Evolutionary conservation across 2,329 filamentous ascomycete genomes (phyloP), one percentile per base, ranked within the genome.

Genomic region (Elsinoe australis): DNA sequence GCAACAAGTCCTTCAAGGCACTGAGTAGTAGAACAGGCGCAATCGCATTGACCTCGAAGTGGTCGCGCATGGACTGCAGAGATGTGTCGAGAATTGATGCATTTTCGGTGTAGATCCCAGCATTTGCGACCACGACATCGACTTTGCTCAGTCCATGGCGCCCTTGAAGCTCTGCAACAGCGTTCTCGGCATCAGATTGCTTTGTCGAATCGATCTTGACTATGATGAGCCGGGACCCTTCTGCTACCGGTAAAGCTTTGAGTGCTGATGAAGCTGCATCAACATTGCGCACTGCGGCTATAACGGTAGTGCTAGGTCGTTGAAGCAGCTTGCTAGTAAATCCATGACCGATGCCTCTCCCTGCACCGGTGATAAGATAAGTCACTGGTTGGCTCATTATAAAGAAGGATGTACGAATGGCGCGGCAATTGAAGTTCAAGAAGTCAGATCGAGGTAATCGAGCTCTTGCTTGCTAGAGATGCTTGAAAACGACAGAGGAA

Each of bases 11-110:
- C 8, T 61, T 58, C 4, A 62, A 63, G 1, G 71, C 71, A 53
- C 73, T 70, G 58, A 70, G 74, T 1, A 75, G 61, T 2, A 56
- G 41, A 0, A 75, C 51, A 2, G 67, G 57, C 2, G 67, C 69
- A 18, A 67, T 55, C 4, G 51, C 54, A 49, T 69, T 68, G 26
- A 63, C 56, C 4, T 59, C 52, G 28, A 64, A 52, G 47, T 67
- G 60, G 10, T 58, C 50, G 10, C 49, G 35, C 12, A 31, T 19
- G 29, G 17, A 2, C 3, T 14, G 8, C 8, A 22, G n/a, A 10
- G 5, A 2, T 0, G 70, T 18, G 49, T 53, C 56, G 6, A 56
- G 47, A 5, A 14, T 12, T 9, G 17, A 12, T 9, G 59, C 49
- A 14, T 52, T 34, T 12, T 35, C 15, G 4, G 9, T 5, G n/a